Conservation (phyloP, 768 basidiomycete genomes). For the Leccinum ochraceum region DNA sequence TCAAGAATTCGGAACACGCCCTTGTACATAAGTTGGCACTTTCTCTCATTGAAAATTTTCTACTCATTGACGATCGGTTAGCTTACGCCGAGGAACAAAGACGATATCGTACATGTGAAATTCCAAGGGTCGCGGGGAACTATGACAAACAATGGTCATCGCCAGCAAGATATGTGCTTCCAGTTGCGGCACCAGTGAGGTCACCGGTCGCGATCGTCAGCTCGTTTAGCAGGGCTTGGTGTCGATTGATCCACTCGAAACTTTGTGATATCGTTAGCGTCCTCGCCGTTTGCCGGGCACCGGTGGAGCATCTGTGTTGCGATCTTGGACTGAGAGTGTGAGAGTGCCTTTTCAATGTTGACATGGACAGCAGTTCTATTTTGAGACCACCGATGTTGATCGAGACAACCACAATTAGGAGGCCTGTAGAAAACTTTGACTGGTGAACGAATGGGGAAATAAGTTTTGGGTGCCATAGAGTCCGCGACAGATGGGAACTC, state of each 20-base stretch:
- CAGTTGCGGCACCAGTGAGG: neutral
- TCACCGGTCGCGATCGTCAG: neutral
- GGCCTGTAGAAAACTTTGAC: neutral
- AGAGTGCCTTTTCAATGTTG: neutral
- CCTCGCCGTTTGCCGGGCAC: neutral
- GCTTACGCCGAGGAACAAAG: too few species aligned
- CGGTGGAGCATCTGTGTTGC: too few species aligned
- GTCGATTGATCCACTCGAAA: neutral
- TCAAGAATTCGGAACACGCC: neutral
- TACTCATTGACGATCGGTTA: neutral
- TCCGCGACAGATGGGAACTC: neutral
- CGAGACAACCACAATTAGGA: neutral
- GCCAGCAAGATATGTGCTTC: neutral
- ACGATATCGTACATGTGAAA: too few species aligned
- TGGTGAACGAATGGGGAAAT: neutral
- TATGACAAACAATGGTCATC: neutral
- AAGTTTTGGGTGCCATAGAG: neutral
- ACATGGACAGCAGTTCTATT: neutral
- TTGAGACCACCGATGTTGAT: neutral
- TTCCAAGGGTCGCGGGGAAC: neutral
- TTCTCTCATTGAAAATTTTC: neutral
- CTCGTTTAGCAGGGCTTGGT: neutral
- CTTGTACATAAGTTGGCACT: neutral
- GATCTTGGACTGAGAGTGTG: too few species aligned
- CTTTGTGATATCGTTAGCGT: neutral